Percentiles rank a stretch among this genome's conserved stretches.
These are phyloP conservation scores for Populus euphratica DNA, from an alignment of 345 rosid species.

Conservation along the genomic window DNA sequence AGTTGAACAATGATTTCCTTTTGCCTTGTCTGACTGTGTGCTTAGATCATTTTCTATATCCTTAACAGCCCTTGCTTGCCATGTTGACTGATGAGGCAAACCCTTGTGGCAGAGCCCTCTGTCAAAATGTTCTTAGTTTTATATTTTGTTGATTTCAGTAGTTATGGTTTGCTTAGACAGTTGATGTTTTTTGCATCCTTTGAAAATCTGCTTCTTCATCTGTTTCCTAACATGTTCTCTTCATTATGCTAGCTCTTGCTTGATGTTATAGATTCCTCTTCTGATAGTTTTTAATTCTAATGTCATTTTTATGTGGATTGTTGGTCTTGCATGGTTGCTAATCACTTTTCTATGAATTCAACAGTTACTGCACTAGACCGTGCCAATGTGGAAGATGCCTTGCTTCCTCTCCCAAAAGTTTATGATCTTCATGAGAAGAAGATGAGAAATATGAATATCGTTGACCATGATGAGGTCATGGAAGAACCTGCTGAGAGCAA, in stretches of 20 bases:
- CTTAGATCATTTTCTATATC: not conserved
- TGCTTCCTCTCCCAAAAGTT: constrained; percentile 60
- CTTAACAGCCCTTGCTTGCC: not conserved
- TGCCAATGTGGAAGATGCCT: constrained; percentile 82
- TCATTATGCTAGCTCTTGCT: not conserved
- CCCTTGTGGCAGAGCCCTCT: not conserved
- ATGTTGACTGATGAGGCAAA: not conserved
- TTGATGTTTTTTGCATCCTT: not conserved
- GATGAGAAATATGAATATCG: constrained; percentile 25
- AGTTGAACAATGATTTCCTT: not conserved
- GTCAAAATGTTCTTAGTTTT: too few relatives aligned
- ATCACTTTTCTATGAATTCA: constrained; percentile 29
- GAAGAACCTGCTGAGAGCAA: constrained; percentile 27
- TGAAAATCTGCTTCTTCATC: not conserved
- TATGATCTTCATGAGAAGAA: constrained; percentile 43
- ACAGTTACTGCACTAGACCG: constrained; percentile 87
- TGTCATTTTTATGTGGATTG: not conserved
- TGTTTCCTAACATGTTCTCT: not conserved
- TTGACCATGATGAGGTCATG: constrained; percentile 41
- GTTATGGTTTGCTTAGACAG: not conserved
- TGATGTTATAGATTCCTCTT: not conserved
- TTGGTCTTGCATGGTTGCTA: constrained; percentile 12
- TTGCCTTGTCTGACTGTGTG: not conserved
- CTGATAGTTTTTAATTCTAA: not conserved
- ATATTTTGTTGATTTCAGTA: not conserved